Evolutionary conservation across 116 monocot genomes (phyloP), one percentile per base, ranked within the genome.

Genomic region (Cymodocea nodosa): DNA sequence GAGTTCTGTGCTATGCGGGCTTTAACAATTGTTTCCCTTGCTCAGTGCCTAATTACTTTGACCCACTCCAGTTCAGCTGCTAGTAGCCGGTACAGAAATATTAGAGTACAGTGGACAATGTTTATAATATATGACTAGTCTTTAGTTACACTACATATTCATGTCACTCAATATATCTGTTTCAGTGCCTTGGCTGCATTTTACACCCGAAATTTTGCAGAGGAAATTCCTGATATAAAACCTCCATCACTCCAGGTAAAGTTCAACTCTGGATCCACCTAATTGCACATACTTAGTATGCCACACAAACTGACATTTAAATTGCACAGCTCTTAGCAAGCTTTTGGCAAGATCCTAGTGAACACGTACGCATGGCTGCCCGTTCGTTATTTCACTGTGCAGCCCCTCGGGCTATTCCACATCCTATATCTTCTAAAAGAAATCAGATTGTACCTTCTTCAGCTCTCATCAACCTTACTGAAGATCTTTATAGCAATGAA

Each of bases 311-410:
- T 66, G 52, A 66, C 66, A 52, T 66, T 66, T 51, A n/a, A n/a
- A 60, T 52, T 24, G 59, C 57, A 57, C 66, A 98, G 92, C 78
- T 98, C 39, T 75, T 98, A 68, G 86, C 80, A 59, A 98, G 92
- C 61, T 98, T 98, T 70, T 98, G 98, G 98, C 98, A 98, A 83
- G 84, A 98, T 76, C 75, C 87, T 40, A 92, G 82, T 58, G 98
- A 98, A 73, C 89, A 92, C 81, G 89, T 98, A 9, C 81, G 92
- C 44, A 98, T 98, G 98, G 98, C 98, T 76, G 89, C 92, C 66
- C 88, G 98, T 12, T 92, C 98, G 62, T 77, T 98, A 68, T 98
- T 98, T 61, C 92, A 98, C 67, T 98, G 98, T 82, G 89, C 98
- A 69, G 98, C 92, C 19, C 90, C 98, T 50, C 89, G 89, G 60